Evolutionary conservation across 495 filamentous ascomycete species (phyloP), one percentile per base, ranked within the genome.

Genomic region (Tuber brumale): DNA sequence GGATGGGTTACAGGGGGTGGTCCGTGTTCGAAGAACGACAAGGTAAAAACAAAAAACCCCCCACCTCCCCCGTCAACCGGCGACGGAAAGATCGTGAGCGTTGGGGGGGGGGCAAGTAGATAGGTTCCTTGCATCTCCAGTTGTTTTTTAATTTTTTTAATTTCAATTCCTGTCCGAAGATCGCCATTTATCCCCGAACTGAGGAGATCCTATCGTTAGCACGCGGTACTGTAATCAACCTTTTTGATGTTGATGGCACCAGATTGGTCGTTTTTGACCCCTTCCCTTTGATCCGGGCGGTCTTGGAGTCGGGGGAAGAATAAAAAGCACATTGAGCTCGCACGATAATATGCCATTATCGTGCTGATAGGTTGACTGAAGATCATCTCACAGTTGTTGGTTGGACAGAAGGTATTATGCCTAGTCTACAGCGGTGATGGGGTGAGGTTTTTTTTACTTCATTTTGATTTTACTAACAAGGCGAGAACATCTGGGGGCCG

Each of bases 181-280:
- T 75, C 74, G 44, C 51, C 76, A 70, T 79, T 72, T 80, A 75
- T 74, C 72, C 41, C 72, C 74, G 27, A 66, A 74, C 44, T 48
- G 46, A 74, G 74, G 71, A 80, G 79, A 81, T 75, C 78, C 61
- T 80, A 79, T 79, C 70, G 44, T 75, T 80, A 42, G 41, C 75
- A 75, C 71, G 72, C 78, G 79, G 71, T 45, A 41, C 46, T 80
- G 71, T 81, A 69, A 41, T 75, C 77, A 79, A 75, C 77, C 76
- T 72, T 75, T 76, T 80, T 70, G 72, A 73, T 42, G 44, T 76
- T 57, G 41, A 73, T 73, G 42, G 42, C 74, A 39, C 71, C 37
- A 72, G 75, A 69, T 76, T 43, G 70, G 45, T 41, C 69, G 12
- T 69, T 70, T 66, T 48, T 42, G 44, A 46, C 48, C 44, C 71